Conservation (phyloP, 495 filamentous ascomycete species). For the Neurospora tetrasperma region DNA sequence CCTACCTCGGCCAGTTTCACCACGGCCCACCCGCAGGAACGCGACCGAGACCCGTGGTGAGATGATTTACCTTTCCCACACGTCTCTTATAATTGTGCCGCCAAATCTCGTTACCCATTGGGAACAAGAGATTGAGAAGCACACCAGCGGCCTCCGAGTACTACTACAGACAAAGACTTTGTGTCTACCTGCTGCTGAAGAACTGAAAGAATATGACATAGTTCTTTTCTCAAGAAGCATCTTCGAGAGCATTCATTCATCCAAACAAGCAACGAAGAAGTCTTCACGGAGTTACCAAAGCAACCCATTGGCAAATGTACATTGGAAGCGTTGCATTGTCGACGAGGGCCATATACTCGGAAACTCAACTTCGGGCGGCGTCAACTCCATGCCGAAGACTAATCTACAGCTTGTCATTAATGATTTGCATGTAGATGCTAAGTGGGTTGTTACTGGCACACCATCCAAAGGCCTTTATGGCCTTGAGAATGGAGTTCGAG, state of each 20-base stretch:
- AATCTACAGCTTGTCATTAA: conserved; percentile 59
- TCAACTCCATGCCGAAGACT: conserved; percentile 27
- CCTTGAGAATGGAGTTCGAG: conserved; percentile 25
- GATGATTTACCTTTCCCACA: conserved; percentile 49
- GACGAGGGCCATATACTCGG: conserved; percentile 87
- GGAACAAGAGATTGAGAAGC: conserved; percentile 55
- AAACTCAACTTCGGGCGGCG: conserved; percentile 34
- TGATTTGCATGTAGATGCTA: conserved; percentile 56
- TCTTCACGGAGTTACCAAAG: conserved; percentile 1
- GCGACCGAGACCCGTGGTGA: not conserved
- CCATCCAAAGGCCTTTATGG: conserved; percentile 75
- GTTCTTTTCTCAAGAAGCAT: conserved; percentile 52
- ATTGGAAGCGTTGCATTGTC: conserved; percentile 78
- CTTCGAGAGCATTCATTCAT: conserved; percentile 55
- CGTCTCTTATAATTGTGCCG: conserved; percentile 62
- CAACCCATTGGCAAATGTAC: conserved; percentile 53
- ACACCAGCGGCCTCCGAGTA: conserved; percentile 56
- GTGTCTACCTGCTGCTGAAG: conserved; percentile 44
- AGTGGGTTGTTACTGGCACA: conserved; percentile 89
- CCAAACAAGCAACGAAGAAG: conserved; percentile 40
- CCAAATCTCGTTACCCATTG: conserved; percentile 62
- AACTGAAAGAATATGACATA: conserved; percentile 63
- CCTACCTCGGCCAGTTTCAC: conserved; percentile 30
- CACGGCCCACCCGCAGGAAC: conserved; percentile 26
- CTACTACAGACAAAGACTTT: conserved; percentile 40